Base-by-base conservation (phyloP, 345 rosid species). In the Cardamine occulta region DNA sequence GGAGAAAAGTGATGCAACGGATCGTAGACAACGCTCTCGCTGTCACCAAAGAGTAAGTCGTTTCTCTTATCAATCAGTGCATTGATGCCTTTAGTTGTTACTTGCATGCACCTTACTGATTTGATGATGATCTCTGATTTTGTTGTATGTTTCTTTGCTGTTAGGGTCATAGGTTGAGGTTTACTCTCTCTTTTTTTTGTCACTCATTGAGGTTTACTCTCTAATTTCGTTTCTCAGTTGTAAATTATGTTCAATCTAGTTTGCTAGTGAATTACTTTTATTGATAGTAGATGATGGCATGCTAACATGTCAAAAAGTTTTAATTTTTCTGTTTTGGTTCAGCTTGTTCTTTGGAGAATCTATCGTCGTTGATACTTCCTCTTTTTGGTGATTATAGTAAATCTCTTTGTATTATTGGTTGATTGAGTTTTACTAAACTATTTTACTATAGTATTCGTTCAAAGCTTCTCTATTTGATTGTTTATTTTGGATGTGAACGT, bases 11-110 rank as follows among this genome's bases (percentile, higher is more conserved):
- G 24, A 88, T 94, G 92, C 96, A 88, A 85, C 83, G 93, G 60
- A 74, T 90, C 68, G 97, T 92, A 64, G 99, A 95, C 76, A 81
- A 79, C 82, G 84, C 82, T 74, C 97, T 94, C 72, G 97, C 98
- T 78, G 89, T 94, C 2, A 56, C 90, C 80, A 95, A 95, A 82
- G 99, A 95, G 99, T 28, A 80, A 86, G 96, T 80, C 52, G 14
- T 66, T 56, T 82, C 57, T 62, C 72, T 80, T 26, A 7, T 54
- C 31, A 60, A 63, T 45, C 4, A 55, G 2, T 70, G 39, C 39
- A 70, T 59, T 60, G 26, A 28, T 63, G 9, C 49, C 19, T 15
- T 1, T 23, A 55, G 47, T 35, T 37, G 23, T 53, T 19, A n/a
- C 49, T 44, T 15, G 18, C 49, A 44, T 42, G n/a, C n/a, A 42